These are phyloP conservation scores for Lathyrus tuberosus DNA, from an alignment of 306 rosid genomes.

Conservation along the genomic window DNA sequence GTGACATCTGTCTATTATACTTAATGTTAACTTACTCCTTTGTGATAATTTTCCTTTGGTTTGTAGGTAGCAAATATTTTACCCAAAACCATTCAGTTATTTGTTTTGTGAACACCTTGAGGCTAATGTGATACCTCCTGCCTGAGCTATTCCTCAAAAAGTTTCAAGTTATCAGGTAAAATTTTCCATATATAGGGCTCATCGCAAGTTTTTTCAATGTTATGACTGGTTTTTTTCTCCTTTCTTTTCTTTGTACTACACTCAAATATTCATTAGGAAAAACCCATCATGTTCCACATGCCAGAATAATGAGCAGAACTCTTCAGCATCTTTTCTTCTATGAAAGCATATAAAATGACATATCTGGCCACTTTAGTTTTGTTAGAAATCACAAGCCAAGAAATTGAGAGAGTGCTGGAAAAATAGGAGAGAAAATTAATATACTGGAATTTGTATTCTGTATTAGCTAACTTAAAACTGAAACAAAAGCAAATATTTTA, in stretches of 20 bases:
- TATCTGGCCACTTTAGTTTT: no score
- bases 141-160: constrained; percentile 61
- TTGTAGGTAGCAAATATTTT: constrained; percentile 87
- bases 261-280: no score
- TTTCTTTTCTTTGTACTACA: background rate
- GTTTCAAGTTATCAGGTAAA: constrained; percentile 50
- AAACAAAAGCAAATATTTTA: no score
- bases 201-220: constrained; percentile 2
- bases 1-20: constrained; percentile 1
- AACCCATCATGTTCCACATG: no score
- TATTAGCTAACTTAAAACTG: no score
- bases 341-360: no score
- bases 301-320: no score
- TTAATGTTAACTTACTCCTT: constrained; percentile 13
- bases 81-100: constrained; percentile 87
- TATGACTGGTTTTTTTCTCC: background rate
- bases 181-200: background rate
- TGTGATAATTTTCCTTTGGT: constrained; percentile 23
- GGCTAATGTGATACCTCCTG: constrained; percentile 64
- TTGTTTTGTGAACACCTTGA: constrained; percentile 78
- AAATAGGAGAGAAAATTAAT: no score
- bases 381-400: no score
- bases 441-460: no score
- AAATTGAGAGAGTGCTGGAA: no score
- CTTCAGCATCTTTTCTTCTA: no score